phyloP scores from a whole-genome alignment of 257 asterid genomes.

The Galeopsis tetrahit region DNA sequence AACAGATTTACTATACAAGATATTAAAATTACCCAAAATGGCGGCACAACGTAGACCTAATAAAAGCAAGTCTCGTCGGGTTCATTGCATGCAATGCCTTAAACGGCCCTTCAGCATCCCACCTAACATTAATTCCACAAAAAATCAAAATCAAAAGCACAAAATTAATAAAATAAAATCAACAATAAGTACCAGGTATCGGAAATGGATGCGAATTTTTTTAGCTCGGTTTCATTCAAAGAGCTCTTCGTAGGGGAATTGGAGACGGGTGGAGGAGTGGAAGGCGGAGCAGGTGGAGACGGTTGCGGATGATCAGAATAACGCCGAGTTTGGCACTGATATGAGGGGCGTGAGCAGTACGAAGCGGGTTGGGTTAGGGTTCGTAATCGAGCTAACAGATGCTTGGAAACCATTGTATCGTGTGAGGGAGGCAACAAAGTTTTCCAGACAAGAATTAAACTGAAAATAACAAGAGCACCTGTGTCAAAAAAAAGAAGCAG shows the following conservation, averaged over 20 bases:
- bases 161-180: neutral
- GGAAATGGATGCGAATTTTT: conserved; percentile 69
- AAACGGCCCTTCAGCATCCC: conserved; percentile 98
- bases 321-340: conserved; percentile 39
- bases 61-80: conserved; percentile 94
- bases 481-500: too few species aligned
- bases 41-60: conserved; percentile 88
- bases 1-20: neutral
- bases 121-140: conserved; percentile 51
- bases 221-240: conserved; percentile 67
- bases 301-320: conserved; percentile 49
- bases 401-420: conserved; percentile 54
- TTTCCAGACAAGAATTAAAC: neutral
- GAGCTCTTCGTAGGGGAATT: conserved; percentile 53
- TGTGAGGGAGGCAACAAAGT: neutral
- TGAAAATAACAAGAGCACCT: too few species aligned
- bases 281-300: conserved; percentile 37
- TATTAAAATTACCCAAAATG: conserved; percentile 76
- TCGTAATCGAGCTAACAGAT: conserved; percentile 47
- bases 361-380: conserved; percentile 35
- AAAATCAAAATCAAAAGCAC: neutral
- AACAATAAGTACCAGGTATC: conserved; percentile 65
- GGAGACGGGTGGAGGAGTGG: conserved; percentile 31
- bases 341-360: neutral
- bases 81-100: conserved; percentile 90